phyloP scores from a whole-genome alignment of 2,329 filamentous ascomycete genomes.

The Bisporella sp. region DNA sequence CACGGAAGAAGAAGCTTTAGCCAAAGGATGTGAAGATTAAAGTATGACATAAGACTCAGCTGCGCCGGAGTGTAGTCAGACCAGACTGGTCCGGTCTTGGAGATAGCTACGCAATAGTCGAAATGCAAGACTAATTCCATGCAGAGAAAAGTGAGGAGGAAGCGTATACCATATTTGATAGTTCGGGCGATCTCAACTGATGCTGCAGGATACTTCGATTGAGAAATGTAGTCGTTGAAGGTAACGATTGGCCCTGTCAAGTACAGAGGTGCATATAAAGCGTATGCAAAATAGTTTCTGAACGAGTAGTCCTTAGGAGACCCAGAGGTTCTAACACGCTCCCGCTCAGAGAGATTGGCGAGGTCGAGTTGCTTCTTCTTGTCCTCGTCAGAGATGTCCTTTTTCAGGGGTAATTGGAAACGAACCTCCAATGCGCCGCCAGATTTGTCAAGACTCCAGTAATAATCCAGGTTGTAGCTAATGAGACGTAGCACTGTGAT shows the following conservation, averaged over 20 bases:
- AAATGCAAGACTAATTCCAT: constrained; percentile 93
- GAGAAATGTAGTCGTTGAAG: constrained; percentile 96
- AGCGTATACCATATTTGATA: constrained; percentile 74
- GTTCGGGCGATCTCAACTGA: constrained; percentile 67
- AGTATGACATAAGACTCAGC: constrained; percentile 83
- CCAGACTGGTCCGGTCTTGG: constrained; percentile 75
- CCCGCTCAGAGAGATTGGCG: constrained; percentile 76
- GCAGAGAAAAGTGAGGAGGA: constrained; percentile 68
- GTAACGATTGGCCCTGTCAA: constrained; percentile 89
- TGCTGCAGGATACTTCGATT: constrained; percentile 65
- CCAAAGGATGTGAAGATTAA: constrained; percentile 97
- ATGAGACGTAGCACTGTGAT: constrained; percentile 87
- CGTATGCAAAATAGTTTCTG: constrained; percentile 83
- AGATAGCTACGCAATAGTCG: constrained; percentile 90
- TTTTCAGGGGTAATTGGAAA: not conserved
- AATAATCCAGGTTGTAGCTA: constrained; percentile 95
- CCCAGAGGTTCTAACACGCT: constrained; percentile 74
- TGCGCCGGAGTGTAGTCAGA: constrained; percentile 77
- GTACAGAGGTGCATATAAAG: constrained; percentile 88
- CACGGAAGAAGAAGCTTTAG: constrained; percentile 92
- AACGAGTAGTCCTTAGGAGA: constrained; percentile 65
- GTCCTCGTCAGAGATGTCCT: constrained; percentile 49
- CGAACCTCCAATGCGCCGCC: constrained; percentile 73
- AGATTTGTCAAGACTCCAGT: constrained; percentile 71
- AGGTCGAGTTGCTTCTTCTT: constrained; percentile 99